phyloP scores from a whole-genome alignment of 202 grass and related monocot genomes.

The Schoenoplectus triqueter region DNA sequence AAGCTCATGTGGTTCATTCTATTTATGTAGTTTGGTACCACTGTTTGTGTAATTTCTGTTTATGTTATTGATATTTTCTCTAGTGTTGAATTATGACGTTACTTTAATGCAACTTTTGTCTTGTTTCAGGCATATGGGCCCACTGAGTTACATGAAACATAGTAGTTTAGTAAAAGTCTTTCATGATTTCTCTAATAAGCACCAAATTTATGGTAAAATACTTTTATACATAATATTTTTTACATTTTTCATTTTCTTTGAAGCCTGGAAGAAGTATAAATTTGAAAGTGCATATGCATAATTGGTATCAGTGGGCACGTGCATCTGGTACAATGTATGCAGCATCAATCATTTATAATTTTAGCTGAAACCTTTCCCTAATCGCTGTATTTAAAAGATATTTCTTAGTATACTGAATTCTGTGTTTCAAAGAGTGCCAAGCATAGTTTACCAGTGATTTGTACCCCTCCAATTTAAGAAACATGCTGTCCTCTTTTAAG shows the following conservation, averaged over 20 bases:
- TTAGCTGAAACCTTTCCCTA: not conserved
- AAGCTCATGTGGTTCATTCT: constrained; percentile 40
- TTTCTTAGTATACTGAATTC: not conserved
- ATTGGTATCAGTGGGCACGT: not conserved
- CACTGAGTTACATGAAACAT: constrained; percentile 67
- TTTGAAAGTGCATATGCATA: not conserved
- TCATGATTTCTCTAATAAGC: constrained; percentile 85
- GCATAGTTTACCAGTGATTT: not conserved
- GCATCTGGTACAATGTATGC: not conserved
- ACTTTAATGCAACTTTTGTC: constrained; percentile 1
- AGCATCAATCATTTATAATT: not conserved
- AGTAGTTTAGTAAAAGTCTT: constrained; percentile 74
- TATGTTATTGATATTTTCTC: constrained; percentile 16
- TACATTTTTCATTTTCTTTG: constrained; percentile 27
- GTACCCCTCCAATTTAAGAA: not conserved
- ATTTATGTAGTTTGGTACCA: not conserved
- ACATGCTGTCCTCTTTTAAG: not conserved
- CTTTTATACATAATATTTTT: constrained; percentile 17
- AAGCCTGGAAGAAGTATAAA: not conserved
- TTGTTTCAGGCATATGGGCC: constrained; percentile 84
- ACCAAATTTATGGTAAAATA: constrained; percentile 86
- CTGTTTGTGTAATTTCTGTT: constrained; percentile 11
- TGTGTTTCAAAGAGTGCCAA: not conserved
- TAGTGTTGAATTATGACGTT: constrained; percentile 12
- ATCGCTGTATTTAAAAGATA: not conserved